Base-by-base conservation (phyloP, 768 basidiomycete species). In the Suillus discolor region DNA sequence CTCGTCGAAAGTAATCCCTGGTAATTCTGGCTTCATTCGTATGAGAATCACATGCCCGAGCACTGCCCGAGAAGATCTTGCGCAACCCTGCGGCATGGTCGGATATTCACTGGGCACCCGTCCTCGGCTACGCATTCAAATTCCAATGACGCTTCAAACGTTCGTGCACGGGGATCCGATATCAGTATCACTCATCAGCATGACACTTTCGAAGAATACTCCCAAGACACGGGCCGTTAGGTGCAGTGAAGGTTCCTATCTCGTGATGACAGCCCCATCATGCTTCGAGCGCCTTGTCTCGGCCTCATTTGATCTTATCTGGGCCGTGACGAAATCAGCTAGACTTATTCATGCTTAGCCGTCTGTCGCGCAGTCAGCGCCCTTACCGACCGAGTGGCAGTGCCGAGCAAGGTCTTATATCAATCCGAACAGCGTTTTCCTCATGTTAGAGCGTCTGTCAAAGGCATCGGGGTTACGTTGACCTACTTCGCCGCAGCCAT, bases 361-460 rank as follows among this genome's bases (percentile, higher is more conserved):
- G 54, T n/a, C 36, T 13, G 4, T 13, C 12, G 54, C 54, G 54
- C 54, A 55, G 20, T 55, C 54, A 53, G 34, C 28, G 28, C 18
- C 16, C 25, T 23, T 39, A 34, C 25, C 25, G 44, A 20, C 49
- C 31, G 38, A 57, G 68, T 77, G 75, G 75, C 75, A 34, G 69
- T 76, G 75, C 36, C 20, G 8, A 2, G 28, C 61, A 47, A 25
- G 51, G 41, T 64, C 54, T 47, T 66, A 70, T 69, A 68, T 34
- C 12, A n/a, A 64, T 65, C 49, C 57, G 66, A 68, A 67, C 71
- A 68, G 69, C 66, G 61, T 71, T 63, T 13, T 60, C 15, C n/a
- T 47, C 66, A 57, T 68, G 69, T 64, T 66, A 70, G 49, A 34
- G 28, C 42, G 39, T 64, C 42, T 25, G n/a, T 49, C 20, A 38